Base-by-base conservation (phyloP, 1,284 basidiomycete genomes). In the Wolfiporia cocos region DNA sequence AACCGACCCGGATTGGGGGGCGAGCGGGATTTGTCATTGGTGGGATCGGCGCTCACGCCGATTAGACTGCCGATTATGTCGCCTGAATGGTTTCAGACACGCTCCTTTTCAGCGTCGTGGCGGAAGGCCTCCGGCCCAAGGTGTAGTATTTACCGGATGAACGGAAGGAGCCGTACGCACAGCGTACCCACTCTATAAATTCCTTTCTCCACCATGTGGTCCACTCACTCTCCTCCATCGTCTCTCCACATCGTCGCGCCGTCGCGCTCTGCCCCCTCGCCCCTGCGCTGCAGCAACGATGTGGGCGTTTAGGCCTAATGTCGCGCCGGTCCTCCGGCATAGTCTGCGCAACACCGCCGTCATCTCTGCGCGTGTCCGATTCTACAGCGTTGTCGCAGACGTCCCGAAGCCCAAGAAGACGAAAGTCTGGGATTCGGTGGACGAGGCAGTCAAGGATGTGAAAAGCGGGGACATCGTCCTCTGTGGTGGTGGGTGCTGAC, bases 401-500 rank as follows among this genome's bases (percentile, higher is more conserved):
- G 56, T 53, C 7, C 57, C 66, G 11, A 52, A 66, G 17, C 69
- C 73, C 14, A 67, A 61, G 42, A 77, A 72, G 51, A 71, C 75
- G n/a, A 95, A 95, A 63, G 70, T 94, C 19, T 94, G 84, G 81
- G 62, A 69, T 7, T 84, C 79, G 14, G 83, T 75, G 0, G 86
- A 92, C 39, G 85, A 90, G 49, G 92, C 91, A 1, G 74, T 94
- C 47, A 75, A 77, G 61, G 88, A 86, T 56, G 71, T 94, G 59
- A 83, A 87, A 69, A 80, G 81, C 4, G 90, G 90, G 14, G 79
- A 83, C 51, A 71, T 77, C 39, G 60, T 95, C 42, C 73, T 94
- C 22, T 85, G 82, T 46, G 90, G 86, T 69, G 91, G 90, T 87
- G 46, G 46, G 75, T 59, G 4, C 20, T 24, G 24, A 31, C 41